These are phyloP conservation scores for Raffaelea arxii DNA, from an alignment of 2,329 filamentous ascomycete genomes.

Conservation along the genomic window DNA sequence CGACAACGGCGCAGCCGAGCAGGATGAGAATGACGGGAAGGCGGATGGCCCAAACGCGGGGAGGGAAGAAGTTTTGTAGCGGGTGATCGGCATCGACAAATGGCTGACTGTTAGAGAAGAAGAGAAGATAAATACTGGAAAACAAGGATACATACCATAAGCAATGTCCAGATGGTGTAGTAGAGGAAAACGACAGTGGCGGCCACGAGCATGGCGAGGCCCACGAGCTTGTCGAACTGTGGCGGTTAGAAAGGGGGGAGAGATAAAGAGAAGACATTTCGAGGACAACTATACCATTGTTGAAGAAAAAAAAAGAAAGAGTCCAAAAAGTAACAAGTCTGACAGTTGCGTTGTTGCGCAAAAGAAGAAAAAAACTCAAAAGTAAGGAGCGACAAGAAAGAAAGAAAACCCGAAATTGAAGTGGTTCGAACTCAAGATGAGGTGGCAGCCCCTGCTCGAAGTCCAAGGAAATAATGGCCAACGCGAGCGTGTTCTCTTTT, in stretches of 20 bases:
- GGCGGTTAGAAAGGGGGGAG: slow-evolving; percentile 7
- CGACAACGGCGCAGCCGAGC: slow-evolving; percentile 84
- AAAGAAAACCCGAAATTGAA: neutral
- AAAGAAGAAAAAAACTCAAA: neutral
- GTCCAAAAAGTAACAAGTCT: neutral
- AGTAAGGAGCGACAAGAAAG: slow-evolving; percentile 4
- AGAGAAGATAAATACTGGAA: neutral
- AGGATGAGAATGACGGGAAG: slow-evolving; percentile 95
- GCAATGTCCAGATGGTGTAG: slow-evolving; percentile 94
- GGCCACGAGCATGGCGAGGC: slow-evolving; percentile 59
- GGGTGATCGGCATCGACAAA: slow-evolving; percentile 94
- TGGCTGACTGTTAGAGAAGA: slow-evolving; percentile 48
- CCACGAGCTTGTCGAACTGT: slow-evolving; percentile 80
- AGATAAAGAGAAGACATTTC: too few species aligned
- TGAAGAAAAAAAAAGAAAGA: neutral
- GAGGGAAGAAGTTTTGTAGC: slow-evolving; percentile 89
- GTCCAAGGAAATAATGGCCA: too few species aligned
- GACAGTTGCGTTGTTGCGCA: slow-evolving; percentile 16
- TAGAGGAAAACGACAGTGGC: slow-evolving; percentile 61
- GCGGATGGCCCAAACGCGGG: slow-evolving; percentile 96
- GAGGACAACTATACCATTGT: too few species aligned
- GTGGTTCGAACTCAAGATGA: neutral
- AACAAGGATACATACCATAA: slow-evolving; percentile 61
- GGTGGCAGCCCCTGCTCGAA: too few species aligned
- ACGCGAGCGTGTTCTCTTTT: too few species aligned